phyloP scores from a whole-genome alignment of 2,329 filamentous ascomycete genomes.

The Colletotrichum neosansevieriae region DNA sequence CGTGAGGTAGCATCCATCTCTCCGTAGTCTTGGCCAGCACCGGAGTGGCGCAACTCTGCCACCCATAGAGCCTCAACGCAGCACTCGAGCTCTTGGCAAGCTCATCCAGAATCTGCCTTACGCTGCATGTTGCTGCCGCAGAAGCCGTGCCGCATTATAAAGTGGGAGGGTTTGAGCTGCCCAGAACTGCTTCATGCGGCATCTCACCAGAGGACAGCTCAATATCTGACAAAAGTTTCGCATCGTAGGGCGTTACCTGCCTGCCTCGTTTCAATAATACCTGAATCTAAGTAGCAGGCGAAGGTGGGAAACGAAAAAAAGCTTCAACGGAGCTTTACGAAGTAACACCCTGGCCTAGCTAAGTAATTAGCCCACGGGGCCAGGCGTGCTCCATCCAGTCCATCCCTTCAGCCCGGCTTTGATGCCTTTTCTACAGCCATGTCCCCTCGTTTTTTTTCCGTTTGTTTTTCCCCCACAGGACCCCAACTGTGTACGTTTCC shows the following conservation, averaged over 20 bases:
- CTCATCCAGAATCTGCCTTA: conserved; percentile 4
- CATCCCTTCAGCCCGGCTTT: background rate
- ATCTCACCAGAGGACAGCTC: background rate
- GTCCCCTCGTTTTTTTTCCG: background rate
- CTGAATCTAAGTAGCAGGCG: conserved; percentile 5
- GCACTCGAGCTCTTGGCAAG: conserved; percentile 18
- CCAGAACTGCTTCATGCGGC: background rate
- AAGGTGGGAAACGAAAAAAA: conserved; percentile 26
- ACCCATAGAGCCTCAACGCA: conserved; percentile 23
- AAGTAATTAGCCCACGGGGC: background rate
- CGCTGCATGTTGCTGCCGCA: conserved; percentile 4
- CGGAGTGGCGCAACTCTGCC: conserved; percentile 14
- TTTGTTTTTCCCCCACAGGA: too few relatives aligned
- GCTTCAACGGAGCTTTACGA: conserved; percentile 17
- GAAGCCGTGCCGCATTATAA: background rate
- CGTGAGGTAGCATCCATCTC: background rate
- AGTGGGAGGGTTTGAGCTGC: conserved; percentile 5
- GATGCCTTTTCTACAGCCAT: conserved; percentile 1
- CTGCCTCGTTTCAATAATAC: conserved; percentile 24
- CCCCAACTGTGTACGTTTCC: conserved; percentile 12
- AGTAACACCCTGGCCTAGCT: background rate
- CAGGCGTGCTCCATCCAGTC: too few relatives aligned
- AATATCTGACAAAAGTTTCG: conserved; percentile 5
- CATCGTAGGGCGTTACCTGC: background rate
- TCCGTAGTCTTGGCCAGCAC: conserved; percentile 26